Base-by-base conservation (phyloP, 306 rosid genomes). In the Chamaecrista fasciculata region DNA sequence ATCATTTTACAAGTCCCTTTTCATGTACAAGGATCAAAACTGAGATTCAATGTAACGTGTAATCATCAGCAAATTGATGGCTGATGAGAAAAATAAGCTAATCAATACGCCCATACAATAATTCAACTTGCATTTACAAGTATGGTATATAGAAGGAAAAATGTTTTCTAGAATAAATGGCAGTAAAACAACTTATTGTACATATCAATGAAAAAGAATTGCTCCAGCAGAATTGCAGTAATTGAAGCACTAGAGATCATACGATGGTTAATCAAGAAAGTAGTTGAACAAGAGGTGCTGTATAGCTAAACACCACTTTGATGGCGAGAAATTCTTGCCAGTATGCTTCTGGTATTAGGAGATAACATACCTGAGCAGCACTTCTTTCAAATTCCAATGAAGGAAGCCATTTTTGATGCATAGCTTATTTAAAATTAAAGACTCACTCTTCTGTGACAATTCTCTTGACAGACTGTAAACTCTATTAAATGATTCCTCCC, bases 391-490 rank as follows among this genome's bases (percentile, higher is more conserved):
- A 52, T 67, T 36, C 50, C 67, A 66, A 47, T 0, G 2, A 51
- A 9, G 24, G 46, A 71, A 62, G 53, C 76, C 66, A 67, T 29
- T 60, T 31, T 60, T n/a, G n/a, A 74, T 78, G 76, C 44, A 65
- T 25, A 56, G 34, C 63, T 73, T 66, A 66, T 79, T 73, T 47
- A 69, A 48, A 33, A 66, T 33, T 26, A 40, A 60, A 48, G 15
- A 76, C 73, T n/a, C 5, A n/a, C n/a, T n/a, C n/a, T n/a, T 23
- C 7, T 16, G 33, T 19, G 4, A 48, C 67, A 25, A 43, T 33
- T 67, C 6, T 34, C 28, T n/a, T 33, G 29, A 53, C 53, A 66
- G 28, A 63, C 55, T 47, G 11, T 49, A 52, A 63, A 47, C 71
- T n/a, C n/a, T n/a, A n/a, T n/a, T 73, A 64, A 36, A 67, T 20